Conservation (phyloP, 2,329 filamentous ascomycete species). For the Aspergillus sp. region DNA sequence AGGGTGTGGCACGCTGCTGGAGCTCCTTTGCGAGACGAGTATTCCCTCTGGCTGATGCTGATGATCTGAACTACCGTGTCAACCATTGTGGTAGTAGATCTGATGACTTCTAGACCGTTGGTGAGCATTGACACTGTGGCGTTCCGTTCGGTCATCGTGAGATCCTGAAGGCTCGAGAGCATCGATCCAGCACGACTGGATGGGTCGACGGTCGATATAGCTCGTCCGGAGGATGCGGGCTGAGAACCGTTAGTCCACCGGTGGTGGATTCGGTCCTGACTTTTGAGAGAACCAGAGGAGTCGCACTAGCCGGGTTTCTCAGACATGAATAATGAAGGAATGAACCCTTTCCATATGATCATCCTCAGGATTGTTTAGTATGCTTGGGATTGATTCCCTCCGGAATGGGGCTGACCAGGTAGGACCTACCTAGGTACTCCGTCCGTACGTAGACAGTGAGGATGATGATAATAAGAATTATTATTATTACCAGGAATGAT, state of each 20-base stretch:
- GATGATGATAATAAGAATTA: not conserved
- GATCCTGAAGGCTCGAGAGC: not conserved
- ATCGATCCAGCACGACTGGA: no score
- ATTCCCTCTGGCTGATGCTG: no score
- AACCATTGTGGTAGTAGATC: not conserved
- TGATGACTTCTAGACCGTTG: not conserved
- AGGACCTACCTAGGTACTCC: not conserved
- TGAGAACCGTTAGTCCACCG: constrained; percentile 4
- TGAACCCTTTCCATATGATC: constrained; percentile 8
- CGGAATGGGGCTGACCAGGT: not conserved
- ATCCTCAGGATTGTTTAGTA: constrained; percentile 6
- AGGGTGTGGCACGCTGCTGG: not conserved
- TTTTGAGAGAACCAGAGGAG: constrained; percentile 10
- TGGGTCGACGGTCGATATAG: no score
- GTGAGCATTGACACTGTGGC: not conserved
- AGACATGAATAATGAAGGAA: not conserved
- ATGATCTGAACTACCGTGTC: not conserved
- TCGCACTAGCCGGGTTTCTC: not conserved
- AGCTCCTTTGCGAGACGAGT: not conserved
- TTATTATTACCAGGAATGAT: not conserved
- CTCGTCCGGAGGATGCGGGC: not conserved
- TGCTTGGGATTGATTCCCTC: not conserved
- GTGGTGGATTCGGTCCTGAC: constrained; percentile 1
- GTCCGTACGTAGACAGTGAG: not conserved
- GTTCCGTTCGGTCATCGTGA: not conserved